These are phyloP conservation scores for Royoungia palumana DNA, from an alignment of 768 basidiomycete genomes.

Conservation along the genomic window DNA sequence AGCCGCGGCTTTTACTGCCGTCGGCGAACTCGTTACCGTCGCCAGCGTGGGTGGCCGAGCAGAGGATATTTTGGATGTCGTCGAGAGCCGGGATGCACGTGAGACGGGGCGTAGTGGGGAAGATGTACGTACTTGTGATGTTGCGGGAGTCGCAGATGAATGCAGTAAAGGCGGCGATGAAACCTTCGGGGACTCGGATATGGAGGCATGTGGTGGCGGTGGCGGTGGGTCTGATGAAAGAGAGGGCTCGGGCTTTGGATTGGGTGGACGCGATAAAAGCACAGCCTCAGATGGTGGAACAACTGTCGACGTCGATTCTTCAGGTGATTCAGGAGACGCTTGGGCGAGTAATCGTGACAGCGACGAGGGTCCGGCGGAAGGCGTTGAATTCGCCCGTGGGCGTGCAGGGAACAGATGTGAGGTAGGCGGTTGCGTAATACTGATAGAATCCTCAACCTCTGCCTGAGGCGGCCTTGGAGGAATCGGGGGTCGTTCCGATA, in stretches of 20 bases:
- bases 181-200: neutral
- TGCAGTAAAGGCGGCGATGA: conserved; percentile 3
- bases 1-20: conserved; percentile 54
- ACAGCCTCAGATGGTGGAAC: conserved; percentile 28
- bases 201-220: conserved; percentile 28
- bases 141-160: conserved; percentile 36
- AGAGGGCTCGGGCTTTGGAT: conserved; percentile 1
- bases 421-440: conserved; percentile 59
- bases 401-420: conserved; percentile 65
- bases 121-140: conserved; percentile 31
- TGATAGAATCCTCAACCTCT: conserved; percentile 73
- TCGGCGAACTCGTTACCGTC: conserved; percentile 39
- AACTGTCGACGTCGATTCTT: conserved; percentile 30
- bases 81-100: conserved; percentile 65
- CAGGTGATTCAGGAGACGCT: conserved; percentile 44
- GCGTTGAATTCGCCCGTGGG: conserved; percentile 62
- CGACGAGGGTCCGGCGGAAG: conserved; percentile 71
- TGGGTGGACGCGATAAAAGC: conserved; percentile 29
- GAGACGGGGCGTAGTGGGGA: conserved; percentile 72
- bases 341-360: conserved; percentile 78
- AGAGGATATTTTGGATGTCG: conserved; percentile 65
- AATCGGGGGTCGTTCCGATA: conserved; percentile 17
- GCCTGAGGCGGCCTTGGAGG: conserved; percentile 63
- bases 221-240: conserved; percentile 35
- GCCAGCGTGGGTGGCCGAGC: conserved; percentile 61